Evolutionary conservation across 108 stramenopile species (phyloP).

Genomic region (Seminavis robusta): DNA sequence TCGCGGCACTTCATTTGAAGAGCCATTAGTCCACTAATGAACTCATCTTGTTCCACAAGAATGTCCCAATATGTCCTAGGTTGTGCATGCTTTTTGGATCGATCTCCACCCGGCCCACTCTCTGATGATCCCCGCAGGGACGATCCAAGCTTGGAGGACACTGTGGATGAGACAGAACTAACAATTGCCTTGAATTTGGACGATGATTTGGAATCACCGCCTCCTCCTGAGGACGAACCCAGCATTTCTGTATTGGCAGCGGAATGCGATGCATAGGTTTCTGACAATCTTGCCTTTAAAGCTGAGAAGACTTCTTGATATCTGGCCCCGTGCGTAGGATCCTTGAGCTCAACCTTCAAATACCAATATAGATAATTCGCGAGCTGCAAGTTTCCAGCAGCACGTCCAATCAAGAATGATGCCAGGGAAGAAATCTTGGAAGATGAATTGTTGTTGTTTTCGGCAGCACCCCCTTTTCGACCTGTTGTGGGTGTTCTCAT

Average conservation of each 20-base stretch:
- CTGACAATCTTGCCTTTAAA: conserved; percentile 51
- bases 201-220: conserved; percentile 5
- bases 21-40: conserved; percentile 82
- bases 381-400: conserved; percentile 80
- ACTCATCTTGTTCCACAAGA: conserved; percentile 72
- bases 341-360: conserved; percentile 83
- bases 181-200: conserved; percentile 35
- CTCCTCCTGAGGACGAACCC: too few species aligned
- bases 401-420: conserved; percentile 88
- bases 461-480: neutral
- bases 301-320: conserved; percentile 78
- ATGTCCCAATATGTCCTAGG: conserved; percentile 63
- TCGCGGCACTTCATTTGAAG: conserved; percentile 61
- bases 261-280: conserved; percentile 9
- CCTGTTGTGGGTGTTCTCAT: conserved; percentile 14
- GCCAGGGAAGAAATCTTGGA: conserved; percentile 70
- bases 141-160: conserved; percentile 49
- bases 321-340: conserved; percentile 78
- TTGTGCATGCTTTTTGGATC: neutral
- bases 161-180: conserved; percentile 48
- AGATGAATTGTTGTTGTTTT: neutral
- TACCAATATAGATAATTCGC: conserved; percentile 97
- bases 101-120: neutral
- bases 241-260: neutral
- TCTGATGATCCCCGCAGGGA: conserved; percentile 24